phyloP scores from a whole-genome alignment of 805 yeast genomes.

The Kodamaea nitidulidarum region DNA sequence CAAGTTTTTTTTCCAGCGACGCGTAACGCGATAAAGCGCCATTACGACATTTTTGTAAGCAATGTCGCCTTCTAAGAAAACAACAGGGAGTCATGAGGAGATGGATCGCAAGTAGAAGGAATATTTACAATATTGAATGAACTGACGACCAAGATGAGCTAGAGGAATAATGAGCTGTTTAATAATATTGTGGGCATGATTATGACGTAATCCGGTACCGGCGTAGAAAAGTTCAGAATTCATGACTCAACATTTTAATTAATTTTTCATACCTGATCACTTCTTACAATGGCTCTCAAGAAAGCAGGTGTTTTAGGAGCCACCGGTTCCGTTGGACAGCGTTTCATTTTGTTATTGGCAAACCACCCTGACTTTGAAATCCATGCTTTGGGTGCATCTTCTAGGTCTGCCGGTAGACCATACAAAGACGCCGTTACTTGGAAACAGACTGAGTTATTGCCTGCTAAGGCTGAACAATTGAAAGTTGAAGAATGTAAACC shows the following conservation, averaged over 20 bases:
- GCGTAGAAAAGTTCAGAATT: not conserved
- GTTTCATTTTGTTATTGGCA: slow-evolving; percentile 80
- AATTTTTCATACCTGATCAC: not conserved
- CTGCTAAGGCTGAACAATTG: slow-evolving; percentile 58
- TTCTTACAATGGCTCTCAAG: slow-evolving; percentile 7
- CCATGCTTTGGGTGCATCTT: slow-evolving; percentile 83
- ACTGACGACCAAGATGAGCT: too few relatives aligned
- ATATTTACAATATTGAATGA: too few relatives aligned
- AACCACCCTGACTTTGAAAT: slow-evolving; percentile 89
- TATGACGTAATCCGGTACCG: slow-evolving; percentile 3
- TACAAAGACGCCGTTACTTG: slow-evolving; percentile 85
- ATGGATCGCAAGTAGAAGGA: too few relatives aligned
- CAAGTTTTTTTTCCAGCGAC: slow-evolving; percentile 2
- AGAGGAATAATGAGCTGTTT: too few relatives aligned
- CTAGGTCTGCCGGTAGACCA: slow-evolving; percentile 87
- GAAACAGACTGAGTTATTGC: slow-evolving; percentile 88
- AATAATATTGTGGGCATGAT: too few relatives aligned
- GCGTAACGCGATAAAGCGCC: slow-evolving; percentile 1
- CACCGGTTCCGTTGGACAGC: slow-evolving; percentile 96
- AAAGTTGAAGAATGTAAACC: slow-evolving; percentile 75
- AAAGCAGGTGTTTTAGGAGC: slow-evolving; percentile 94
- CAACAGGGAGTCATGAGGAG: not conserved
- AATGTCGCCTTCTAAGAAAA: not conserved
- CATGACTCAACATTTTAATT: slow-evolving; percentile 1
- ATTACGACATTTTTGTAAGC: not conserved